Base-by-base conservation (phyloP, 345 rosid species). In the Cardiospermum halicacabum region DNA sequence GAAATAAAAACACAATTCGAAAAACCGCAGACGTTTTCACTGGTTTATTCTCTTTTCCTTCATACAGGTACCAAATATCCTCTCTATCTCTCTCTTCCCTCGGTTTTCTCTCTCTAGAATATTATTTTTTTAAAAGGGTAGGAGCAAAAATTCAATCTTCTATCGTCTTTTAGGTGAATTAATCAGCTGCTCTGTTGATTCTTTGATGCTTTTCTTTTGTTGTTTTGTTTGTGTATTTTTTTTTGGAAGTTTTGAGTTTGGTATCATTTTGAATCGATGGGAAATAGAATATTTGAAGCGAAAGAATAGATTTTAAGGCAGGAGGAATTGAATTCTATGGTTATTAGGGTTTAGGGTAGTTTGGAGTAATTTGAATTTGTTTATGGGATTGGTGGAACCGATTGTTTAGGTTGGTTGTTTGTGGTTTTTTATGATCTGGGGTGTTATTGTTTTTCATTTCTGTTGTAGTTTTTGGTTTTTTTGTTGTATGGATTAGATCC, bases 361-460 rank as follows among this genome's bases (percentile, higher is more conserved):
- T n/a, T 19, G 24, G 34, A 11, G 19, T 19, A 55, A 24, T 66
- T 49, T 55, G 39, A 45, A 32, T 24, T 31, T 11, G 13, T 36
- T 70, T 58, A 37, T 31, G 8, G n/a, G 34, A 53, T 24, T 13
- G n/a, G 55, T 4, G 28, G 31, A 43, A 26, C 50, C 50, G 0
- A 32, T 8, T 16, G 36, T 24, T 2, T 49, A 48, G 53, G 25
- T 5, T 60, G 26, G 57, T 42, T 42, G 7, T 11, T 5, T 2
- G 39, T 34, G 39, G 30, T 74, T 74, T 66, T 32, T 9, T 47
- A 11, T 58, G 67, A 64, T 68, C 67, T 73, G 78, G 74, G 75
- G 69, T 71, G 73, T 13, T 11, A 28, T 28, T 65, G 53, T 21
- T 30, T 28, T 28, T 13, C 50, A 5, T 0, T 59, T 43, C 58